A percentile compares a stretch with the other conserved stretches of the same genome.
Evolutionary conservation across 2,329 filamentous ascomycete species (phyloP).

Genomic region (Colletotrichum cereale): DNA sequence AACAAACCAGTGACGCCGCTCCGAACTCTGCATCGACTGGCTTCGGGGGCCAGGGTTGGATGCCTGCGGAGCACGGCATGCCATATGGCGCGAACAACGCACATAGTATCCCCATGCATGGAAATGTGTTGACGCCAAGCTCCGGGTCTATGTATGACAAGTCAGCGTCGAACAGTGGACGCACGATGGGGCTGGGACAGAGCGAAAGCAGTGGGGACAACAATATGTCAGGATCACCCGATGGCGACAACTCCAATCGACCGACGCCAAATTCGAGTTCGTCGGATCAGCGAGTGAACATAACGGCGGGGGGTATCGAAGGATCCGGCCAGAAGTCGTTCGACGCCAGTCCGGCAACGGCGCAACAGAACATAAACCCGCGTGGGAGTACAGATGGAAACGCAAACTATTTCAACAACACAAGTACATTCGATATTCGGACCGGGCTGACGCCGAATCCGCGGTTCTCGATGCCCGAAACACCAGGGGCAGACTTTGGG

Average conservation of each 20-base stretch:
- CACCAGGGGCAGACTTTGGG: constrained; percentile 55
- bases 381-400: constrained; percentile 54
- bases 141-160: constrained; percentile 50
- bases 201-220: constrained; percentile 58
- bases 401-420: constrained; percentile 55
- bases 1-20: constrained; percentile 47
- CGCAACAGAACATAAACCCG: constrained; percentile 56
- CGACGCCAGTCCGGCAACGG: constrained; percentile 63
- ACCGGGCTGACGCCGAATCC: constrained; percentile 51
- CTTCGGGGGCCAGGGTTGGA: constrained; percentile 52
- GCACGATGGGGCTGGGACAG: constrained; percentile 54
- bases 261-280: constrained; percentile 71
- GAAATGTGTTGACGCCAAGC: constrained; percentile 35
- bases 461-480: constrained; percentile 52
- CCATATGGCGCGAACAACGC: constrained; percentile 42
- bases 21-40: constrained; percentile 43
- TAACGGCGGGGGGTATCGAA: constrained; percentile 43
- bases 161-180: constrained; percentile 43
- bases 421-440: constrained; percentile 54
- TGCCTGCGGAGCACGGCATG: constrained; percentile 55
- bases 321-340: constrained; percentile 61
- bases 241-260: constrained; percentile 63
- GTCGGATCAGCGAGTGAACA: constrained; percentile 55
- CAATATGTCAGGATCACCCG: constrained; percentile 62
- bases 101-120: constrained; percentile 39